phyloP scores from a whole-genome alignment of 768 basidiomycete species.

The Lactifluus volemus region DNA sequence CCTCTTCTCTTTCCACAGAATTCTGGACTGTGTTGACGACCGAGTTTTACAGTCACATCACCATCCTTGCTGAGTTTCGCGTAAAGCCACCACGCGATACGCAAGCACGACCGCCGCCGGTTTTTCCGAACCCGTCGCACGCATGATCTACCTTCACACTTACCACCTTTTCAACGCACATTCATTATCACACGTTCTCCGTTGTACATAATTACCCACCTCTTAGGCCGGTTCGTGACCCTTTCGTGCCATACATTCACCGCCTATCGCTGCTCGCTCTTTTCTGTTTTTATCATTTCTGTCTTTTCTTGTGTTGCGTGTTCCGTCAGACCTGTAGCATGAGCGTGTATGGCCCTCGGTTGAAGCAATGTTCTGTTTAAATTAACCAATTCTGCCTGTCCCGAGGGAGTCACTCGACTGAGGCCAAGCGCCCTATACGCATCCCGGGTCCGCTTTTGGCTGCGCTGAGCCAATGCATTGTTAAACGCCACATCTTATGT shows the following conservation, averaged over 20 bases:
- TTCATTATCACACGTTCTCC: slow-evolving; percentile 5
- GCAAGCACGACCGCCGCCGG: slow-evolving; percentile 29
- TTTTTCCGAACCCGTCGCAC: slow-evolving; percentile 34
- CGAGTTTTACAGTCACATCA: slow-evolving; percentile 49
- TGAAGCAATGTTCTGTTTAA: slow-evolving; percentile 24
- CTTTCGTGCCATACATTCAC: slow-evolving; percentile 14
- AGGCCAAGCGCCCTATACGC: background rate
- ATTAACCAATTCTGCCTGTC: background rate
- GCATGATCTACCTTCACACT: slow-evolving; percentile 21
- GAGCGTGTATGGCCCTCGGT: slow-evolving; percentile 33
- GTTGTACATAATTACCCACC: slow-evolving; percentile 14
- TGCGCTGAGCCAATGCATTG: background rate
- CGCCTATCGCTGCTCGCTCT: slow-evolving; percentile 18
- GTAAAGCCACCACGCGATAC: slow-evolving; percentile 61
- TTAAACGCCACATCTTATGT: background rate
- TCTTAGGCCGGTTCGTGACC: slow-evolving; percentile 1
- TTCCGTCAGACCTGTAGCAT: slow-evolving; percentile 32
- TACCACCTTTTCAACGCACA: slow-evolving; percentile 8
- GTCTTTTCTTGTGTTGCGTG: slow-evolving; percentile 13
- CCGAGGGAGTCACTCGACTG: background rate
- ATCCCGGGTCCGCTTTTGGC: background rate
- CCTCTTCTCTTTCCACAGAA: slow-evolving; percentile 14
- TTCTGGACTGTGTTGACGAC: slow-evolving; percentile 8
- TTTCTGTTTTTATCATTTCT: slow-evolving; percentile 13
- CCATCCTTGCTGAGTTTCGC: slow-evolving; percentile 65